These are phyloP conservation scores for Tolypocladium ovalisporum DNA, from an alignment of 2,329 filamentous ascomycete genomes.

Conservation along the genomic window DNA sequence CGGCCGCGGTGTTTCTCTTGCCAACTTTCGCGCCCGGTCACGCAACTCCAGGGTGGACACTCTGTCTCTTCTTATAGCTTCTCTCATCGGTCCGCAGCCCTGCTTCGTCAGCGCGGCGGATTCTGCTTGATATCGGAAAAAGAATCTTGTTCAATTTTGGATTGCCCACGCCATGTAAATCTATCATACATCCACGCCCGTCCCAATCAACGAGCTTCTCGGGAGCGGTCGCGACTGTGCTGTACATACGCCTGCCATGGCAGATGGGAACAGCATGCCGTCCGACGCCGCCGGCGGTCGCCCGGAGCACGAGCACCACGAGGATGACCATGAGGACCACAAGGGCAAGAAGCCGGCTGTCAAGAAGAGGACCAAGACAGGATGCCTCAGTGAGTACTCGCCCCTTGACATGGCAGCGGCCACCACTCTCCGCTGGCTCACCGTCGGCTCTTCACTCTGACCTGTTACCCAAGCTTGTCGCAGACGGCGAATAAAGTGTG, in stretches of 20 bases:
- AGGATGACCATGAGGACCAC: conserved; percentile 28
- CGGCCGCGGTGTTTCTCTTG: not conserved
- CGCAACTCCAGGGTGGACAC: not conserved
- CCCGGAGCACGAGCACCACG: conserved; percentile 19
- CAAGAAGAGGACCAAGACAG: conserved; percentile 78
- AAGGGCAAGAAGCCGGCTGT: conserved; percentile 34
- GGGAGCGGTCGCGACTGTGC: not conserved
- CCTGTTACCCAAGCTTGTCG: conserved; percentile 57
- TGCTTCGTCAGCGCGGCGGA: not conserved
- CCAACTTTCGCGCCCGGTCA: not conserved
- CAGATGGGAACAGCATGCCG: conserved; percentile 2
- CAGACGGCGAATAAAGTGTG: conserved; percentile 92
- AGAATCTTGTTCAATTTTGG: not conserved
- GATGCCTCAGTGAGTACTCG: conserved; percentile 64
- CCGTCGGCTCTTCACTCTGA: conserved; percentile 7
- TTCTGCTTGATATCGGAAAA: not conserved
- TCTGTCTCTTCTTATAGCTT: not conserved
- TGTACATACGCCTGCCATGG: not conserved
- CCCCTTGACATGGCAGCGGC: not conserved
- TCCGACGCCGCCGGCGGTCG: conserved; percentile 4
- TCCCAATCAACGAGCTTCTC: not conserved
- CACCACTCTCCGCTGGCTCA: not conserved
- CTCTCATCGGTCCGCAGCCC: not conserved
- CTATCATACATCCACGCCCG: not conserved
- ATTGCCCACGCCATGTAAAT: conserved; percentile 8